A percentile compares a stretch with the other conserved stretches of the same genome.
Evolutionary conservation across 176 grass and related monocot genomes (phyloP).

Genomic region (Oryza coarctata): DNA sequence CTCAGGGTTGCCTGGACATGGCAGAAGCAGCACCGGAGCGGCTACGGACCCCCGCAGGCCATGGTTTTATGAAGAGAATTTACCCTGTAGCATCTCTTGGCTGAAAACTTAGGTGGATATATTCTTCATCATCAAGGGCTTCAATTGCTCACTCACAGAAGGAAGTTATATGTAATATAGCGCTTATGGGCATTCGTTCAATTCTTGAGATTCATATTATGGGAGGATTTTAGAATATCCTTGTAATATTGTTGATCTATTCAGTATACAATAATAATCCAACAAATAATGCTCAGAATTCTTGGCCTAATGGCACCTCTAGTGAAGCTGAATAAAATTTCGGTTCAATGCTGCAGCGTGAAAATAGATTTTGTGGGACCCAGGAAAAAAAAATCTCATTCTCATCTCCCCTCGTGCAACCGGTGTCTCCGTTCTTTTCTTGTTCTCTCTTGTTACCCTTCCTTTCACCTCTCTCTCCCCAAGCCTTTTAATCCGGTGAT

Average conservation of each 20-base stretch:
- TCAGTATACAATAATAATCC: conserved; percentile 23
- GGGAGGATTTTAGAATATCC: conserved; percentile 14
- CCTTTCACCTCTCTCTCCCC: too few species aligned
- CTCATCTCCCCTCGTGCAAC: too few species aligned
- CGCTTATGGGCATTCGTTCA: conserved; percentile 36
- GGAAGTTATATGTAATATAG: conserved; percentile 35
- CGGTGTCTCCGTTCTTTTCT: too few species aligned
- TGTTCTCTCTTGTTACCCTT: too few species aligned
- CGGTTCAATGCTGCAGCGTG: too few species aligned
- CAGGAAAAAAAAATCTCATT: too few species aligned
- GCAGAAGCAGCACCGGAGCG: conserved; percentile 71
- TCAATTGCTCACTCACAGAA: conserved; percentile 35
- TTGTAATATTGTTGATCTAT: conserved; percentile 33
- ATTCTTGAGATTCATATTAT: conserved; percentile 33
- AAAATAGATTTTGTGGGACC: too few species aligned
- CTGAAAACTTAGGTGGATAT: conserved; percentile 40
- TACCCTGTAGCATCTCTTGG: background rate
- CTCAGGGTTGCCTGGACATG: conserved; percentile 73
- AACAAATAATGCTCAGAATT: background rate
- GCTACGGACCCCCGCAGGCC: conserved; percentile 55
- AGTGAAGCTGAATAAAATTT: too few species aligned
- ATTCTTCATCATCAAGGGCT: conserved; percentile 37
- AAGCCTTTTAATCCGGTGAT: too few species aligned
- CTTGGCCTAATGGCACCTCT: too few species aligned
- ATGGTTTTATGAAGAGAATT: conserved; percentile 46